phyloP scores from a whole-genome alignment of 2,329 filamentous ascomycete genomes.

The Aureobasidium namibiae region DNA sequence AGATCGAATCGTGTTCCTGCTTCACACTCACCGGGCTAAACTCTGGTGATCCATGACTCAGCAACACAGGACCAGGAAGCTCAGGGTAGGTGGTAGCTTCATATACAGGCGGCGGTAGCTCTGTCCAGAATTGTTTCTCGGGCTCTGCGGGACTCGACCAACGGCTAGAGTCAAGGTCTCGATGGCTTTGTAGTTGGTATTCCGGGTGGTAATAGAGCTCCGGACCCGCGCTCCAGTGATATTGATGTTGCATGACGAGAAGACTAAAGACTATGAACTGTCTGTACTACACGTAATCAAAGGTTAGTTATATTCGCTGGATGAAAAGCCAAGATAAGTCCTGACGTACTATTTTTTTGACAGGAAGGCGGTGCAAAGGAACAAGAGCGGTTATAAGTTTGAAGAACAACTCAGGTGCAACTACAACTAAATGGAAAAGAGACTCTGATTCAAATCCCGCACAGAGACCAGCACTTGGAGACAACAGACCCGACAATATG shows the following conservation, averaged over 20 bases:
- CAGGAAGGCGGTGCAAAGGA: not conserved
- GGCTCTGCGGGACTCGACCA: not conserved
- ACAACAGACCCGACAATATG: not conserved
- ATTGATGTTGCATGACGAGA: not conserved
- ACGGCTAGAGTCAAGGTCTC: not conserved
- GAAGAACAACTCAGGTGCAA: not conserved
- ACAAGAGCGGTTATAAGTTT: not conserved
- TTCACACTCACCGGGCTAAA: not conserved
- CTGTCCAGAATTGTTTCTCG: not conserved
- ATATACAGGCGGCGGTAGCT: not conserved
- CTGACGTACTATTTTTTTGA: conserved; percentile 4
- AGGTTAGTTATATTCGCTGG: not conserved
- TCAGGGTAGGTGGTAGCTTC: not conserved
- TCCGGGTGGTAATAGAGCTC: not conserved
- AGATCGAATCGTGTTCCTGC: not conserved
- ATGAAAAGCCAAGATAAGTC: not conserved
- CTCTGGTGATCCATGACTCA: not conserved
- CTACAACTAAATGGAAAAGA: not conserved
- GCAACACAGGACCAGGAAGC: not conserved
- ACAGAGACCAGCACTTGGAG: not conserved
- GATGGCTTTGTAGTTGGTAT: not conserved
- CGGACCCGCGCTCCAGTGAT: not conserved
- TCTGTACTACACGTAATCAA: not conserved
- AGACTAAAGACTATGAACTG: not conserved
- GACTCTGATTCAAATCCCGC: not conserved